Evolutionary conservation across 768 basidiomycete genomes (phyloP), one percentile per base, ranked within the genome.

Genomic region (Lyophyllum atratum): DNA sequence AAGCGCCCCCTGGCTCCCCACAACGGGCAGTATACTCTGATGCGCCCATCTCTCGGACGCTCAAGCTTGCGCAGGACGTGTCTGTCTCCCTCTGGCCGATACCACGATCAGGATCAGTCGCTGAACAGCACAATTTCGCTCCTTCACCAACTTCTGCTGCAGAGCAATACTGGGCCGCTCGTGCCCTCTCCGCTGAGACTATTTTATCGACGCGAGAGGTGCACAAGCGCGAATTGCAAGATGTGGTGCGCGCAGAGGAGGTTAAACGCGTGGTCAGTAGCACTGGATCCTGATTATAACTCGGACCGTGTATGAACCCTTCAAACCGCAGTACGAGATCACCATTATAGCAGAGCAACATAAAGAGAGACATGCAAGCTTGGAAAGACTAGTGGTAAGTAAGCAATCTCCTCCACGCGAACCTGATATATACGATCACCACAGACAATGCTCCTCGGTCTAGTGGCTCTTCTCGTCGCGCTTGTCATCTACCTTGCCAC

Each of bases 101-200:
- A 49, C 22, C 44, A 45, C 43, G 37, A 9, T 6, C 34, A 5
- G 9, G 34, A 52, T 19, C n/a, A 19, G 14, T 43, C 25, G 50
- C 26, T 22, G 33, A 21, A 40, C 37, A 37, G 34, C 34, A 15
- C 6, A 3, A 15, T 37, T 7, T 40, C 22, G 25, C 49, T 52
- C 54, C 26, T 22, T 48, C 22, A 14, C 17, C 53, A 26, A 11
- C 33, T 15, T 68, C 52, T 15, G 26, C 22, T 14, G 65, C 66
- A 1, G 85, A 85, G 61, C 83, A 82, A 58, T 87, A 88, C 64
- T 90, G 89, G 89, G 85, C 84, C 25, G 72, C 80, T 15, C 82
- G 89, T 3, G 87, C 89, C 3, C 61, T 87, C 22, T 77, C 81
- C 3, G 88, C 88, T 0, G 89, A 91, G 66, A 79, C 84, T 2